Percentiles rank a stretch among this genome's conserved stretches.
These are phyloP conservation scores for Ploettnerulaceae sp. DNA, from an alignment of 2,329 filamentous ascomycete genomes.

Conservation along the genomic window DNA sequence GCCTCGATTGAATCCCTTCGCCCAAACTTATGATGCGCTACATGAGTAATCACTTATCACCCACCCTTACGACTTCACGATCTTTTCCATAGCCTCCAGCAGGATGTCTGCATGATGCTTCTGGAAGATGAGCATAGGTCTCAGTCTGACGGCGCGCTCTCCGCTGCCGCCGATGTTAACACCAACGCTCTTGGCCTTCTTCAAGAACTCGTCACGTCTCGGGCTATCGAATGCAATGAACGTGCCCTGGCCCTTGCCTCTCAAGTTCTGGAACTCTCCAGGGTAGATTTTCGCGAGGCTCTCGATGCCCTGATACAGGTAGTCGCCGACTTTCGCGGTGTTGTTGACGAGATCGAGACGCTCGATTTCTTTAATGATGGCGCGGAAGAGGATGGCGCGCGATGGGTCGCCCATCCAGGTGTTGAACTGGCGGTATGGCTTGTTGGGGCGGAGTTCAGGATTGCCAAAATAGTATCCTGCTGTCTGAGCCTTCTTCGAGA, in stretches of 20 bases:
- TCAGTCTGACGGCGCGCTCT: conserved; percentile 61
- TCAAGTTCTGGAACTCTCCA: conserved; percentile 64
- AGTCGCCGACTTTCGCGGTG: conserved; percentile 56
- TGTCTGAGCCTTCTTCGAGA: conserved; percentile 82
- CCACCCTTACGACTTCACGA: conserved; percentile 29
- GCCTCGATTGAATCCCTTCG: no score
- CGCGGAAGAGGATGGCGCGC: conserved; percentile 70
- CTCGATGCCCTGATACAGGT: conserved; percentile 62
- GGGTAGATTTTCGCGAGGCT: conserved; percentile 61
- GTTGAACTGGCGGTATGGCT: conserved; percentile 82
- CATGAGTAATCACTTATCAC: no score
- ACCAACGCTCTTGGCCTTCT: conserved; percentile 64
- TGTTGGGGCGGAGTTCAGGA: conserved; percentile 68
- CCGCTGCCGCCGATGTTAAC: conserved; percentile 78
- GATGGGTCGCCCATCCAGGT: conserved; percentile 84
- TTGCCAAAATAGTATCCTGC: conserved; percentile 80
- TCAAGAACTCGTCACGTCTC: conserved; percentile 63
- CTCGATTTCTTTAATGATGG: conserved; percentile 71
- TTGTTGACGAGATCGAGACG: conserved; percentile 62
- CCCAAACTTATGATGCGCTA: no score
- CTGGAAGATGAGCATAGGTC: conserved; percentile 83
- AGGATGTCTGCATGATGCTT: conserved; percentile 85
- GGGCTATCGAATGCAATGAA: conserved; percentile 79
- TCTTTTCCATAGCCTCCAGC: conserved; percentile 67
- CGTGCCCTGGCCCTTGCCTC: conserved; percentile 71